Evolutionary conservation across 306 rosid genomes (phyloP).

Genomic region (Dryas alaskensis): DNA sequence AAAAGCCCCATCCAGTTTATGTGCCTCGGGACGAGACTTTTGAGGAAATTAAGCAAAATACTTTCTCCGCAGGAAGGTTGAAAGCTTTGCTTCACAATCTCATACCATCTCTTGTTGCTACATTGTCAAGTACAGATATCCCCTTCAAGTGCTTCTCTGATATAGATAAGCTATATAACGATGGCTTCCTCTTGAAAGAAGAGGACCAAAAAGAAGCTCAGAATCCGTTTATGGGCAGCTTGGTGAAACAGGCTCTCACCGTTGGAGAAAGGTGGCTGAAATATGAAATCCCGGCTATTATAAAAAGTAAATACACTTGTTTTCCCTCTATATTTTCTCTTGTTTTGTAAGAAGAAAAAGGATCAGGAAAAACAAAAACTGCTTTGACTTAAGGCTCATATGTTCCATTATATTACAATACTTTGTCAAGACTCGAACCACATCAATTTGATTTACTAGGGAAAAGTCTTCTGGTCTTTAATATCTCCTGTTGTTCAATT

Average conservation of each 20-base stretch:
- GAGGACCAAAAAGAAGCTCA: constrained; percentile 43
- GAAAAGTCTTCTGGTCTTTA: background rate
- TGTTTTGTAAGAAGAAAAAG: background rate
- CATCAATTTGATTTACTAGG: background rate
- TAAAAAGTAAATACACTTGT: constrained; percentile 44
- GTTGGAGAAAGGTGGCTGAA: constrained; percentile 57
- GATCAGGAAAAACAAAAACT: no score
- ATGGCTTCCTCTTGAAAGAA: constrained; percentile 65
- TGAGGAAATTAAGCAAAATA: constrained; percentile 79
- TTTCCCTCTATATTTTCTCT: background rate
- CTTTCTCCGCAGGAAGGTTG: constrained; percentile 85
- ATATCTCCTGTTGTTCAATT: constrained; percentile 11
- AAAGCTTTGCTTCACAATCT: constrained; percentile 92
- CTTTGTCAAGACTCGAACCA: no score
- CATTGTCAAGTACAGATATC: constrained; percentile 73
- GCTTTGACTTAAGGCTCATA: constrained; percentile 2
- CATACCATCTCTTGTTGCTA: constrained; percentile 70
- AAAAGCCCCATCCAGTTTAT: constrained; percentile 93
- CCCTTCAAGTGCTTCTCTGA: constrained; percentile 84
- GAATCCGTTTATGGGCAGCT: constrained; percentile 37
- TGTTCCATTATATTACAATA: background rate
- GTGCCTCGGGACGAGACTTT: constrained; percentile 95
- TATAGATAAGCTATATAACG: constrained; percentile 77
- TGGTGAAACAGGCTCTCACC: constrained; percentile 58
- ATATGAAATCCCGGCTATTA: constrained; percentile 74